phyloP scores from a whole-genome alignment of 1,139 yeast species.

The Candida sojae region DNA sequence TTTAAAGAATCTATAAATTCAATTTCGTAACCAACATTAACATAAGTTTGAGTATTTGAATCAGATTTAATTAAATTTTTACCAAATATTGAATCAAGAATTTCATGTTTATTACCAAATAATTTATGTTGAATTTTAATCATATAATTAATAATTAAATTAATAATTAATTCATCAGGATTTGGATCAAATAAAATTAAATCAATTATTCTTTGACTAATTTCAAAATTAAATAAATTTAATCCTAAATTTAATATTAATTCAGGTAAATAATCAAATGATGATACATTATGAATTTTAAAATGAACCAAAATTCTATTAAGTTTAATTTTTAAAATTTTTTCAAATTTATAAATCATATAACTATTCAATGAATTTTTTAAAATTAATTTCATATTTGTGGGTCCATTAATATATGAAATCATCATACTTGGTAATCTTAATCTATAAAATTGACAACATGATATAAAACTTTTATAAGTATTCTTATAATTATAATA shows the following conservation, averaged over 20 bases:
- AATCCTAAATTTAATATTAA: slow-evolving; percentile 22
- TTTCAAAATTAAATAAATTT: slow-evolving; percentile 25
- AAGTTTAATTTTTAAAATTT: slow-evolving; percentile 43
- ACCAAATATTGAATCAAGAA: slow-evolving; percentile 36
- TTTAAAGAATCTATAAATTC: slow-evolving; percentile 49
- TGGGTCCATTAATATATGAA: slow-evolving; percentile 12
- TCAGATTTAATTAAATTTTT: slow-evolving; percentile 1
- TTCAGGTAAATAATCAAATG: slow-evolving; percentile 26
- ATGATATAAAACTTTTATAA: slow-evolving; percentile 42
- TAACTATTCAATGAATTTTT: slow-evolving; percentile 10
- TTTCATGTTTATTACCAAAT: slow-evolving; percentile 51
- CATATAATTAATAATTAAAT: slow-evolving; percentile 52
- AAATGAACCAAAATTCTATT: slow-evolving; percentile 55
- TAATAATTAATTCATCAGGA: slow-evolving; percentile 33
- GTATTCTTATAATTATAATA: slow-evolving; percentile 36
- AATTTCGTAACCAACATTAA: slow-evolving; percentile 51
- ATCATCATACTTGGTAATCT: slow-evolving; percentile 29
- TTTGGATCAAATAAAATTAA: slow-evolving; percentile 52
- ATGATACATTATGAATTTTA: slow-evolving; percentile 35
- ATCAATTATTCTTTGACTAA: slow-evolving; percentile 46
- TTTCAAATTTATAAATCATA: slow-evolving; percentile 42
- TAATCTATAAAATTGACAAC: slow-evolving; percentile 44
- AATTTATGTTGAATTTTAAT: slow-evolving; percentile 51
- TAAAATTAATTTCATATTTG: slow-evolving; percentile 9
- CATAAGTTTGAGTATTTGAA: slow-evolving; percentile 19